These are phyloP conservation scores for Talaromyces sp. DNA, from an alignment of 2,329 filamentous ascomycete genomes.

Conservation along the genomic window DNA sequence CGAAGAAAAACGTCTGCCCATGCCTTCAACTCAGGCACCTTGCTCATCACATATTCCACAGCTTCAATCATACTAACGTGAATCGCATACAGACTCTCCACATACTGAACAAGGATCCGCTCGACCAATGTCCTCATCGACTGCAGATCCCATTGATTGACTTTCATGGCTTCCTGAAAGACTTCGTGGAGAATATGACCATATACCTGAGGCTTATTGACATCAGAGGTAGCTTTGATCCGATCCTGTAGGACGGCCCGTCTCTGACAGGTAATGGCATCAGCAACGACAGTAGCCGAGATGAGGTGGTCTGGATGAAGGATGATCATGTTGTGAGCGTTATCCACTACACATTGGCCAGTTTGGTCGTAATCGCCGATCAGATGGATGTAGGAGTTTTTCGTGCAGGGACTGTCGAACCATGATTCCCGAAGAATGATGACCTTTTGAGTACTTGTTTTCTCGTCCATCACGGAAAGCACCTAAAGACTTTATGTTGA, in stretches of 20 bases:
- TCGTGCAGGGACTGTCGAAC: constrained; percentile 73
- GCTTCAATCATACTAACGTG: constrained; percentile 70
- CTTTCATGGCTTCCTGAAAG: constrained; percentile 83
- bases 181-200: constrained; percentile 92
- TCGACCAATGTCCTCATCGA: constrained; percentile 68
- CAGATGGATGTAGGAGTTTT: constrained; percentile 77
- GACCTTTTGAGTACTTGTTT: constrained; percentile 60
- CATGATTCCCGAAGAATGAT: constrained; percentile 82
- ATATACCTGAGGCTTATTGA: constrained; percentile 79
- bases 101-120: constrained; percentile 66
- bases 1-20: constrained; percentile 85
- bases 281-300: constrained; percentile 91
- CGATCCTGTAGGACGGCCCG: constrained; percentile 91
- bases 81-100: constrained; percentile 88
- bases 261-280: constrained; percentile 87
- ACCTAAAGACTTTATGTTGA: constrained; percentile 50
- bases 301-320: constrained; percentile 93
- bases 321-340: constrained; percentile 80
- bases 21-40: constrained; percentile 72
- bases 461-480: constrained; percentile 77
- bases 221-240: constrained; percentile 82
- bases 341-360: constrained; percentile 77
- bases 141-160: constrained; percentile 71
- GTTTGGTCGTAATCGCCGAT: constrained; percentile 69
- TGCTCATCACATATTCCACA: constrained; percentile 74